Evolutionary conservation across 441 rosid species (phyloP).

Genomic region (Erodium texanum): DNA sequence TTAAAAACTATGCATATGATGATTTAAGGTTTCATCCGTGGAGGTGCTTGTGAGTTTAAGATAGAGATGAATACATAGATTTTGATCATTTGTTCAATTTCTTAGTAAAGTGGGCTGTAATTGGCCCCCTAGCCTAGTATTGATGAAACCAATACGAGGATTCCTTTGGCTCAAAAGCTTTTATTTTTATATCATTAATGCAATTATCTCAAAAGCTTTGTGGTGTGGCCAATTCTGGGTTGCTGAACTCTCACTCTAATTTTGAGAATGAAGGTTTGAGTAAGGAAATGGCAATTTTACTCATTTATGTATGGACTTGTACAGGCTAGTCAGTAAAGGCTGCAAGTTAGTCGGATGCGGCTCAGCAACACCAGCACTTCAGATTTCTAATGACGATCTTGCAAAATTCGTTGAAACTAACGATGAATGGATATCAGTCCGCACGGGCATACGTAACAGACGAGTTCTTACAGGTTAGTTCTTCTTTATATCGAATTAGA

Average conservation of each 20-base stretch:
- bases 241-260: background rate
- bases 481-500: slow-evolving; percentile 8
- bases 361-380: slow-evolving; percentile 65
- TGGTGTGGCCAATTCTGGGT: background rate
- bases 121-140: no score
- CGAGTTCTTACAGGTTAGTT: slow-evolving; percentile 60
- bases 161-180: background rate
- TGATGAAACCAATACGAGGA: background rate
- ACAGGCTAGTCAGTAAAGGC: slow-evolving; percentile 64
- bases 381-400: slow-evolving; percentile 80
- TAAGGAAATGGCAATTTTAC: background rate
- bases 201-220: background rate
- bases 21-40: background rate
- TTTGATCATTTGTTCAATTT: no score
- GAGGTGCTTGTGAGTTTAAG: background rate
- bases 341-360: slow-evolving; percentile 90
- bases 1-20: background rate
- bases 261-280: background rate
- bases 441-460: slow-evolving; percentile 81
- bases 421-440: slow-evolving; percentile 38
- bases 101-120: background rate
- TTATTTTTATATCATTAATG: background rate
- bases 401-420: slow-evolving; percentile 16
- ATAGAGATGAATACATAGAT: no score
- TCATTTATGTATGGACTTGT: slow-evolving; percentile 1